Evolutionary conservation across 345 rosid genomes (phyloP), one percentile per base, ranked within the genome.

Genomic region (Salix caprea): DNA sequence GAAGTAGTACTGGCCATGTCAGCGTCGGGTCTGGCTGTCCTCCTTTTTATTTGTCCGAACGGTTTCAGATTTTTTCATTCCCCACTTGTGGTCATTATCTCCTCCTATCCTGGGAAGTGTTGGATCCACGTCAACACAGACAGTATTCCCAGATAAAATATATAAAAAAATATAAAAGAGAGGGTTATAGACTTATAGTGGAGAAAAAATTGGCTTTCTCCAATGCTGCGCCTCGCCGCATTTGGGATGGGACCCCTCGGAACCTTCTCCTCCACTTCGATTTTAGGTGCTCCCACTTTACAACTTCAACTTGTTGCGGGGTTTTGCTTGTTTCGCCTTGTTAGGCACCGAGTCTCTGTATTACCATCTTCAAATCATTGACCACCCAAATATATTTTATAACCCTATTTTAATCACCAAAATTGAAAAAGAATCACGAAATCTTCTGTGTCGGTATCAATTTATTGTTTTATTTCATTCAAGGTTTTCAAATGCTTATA

Each of bases 151-250:
- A 21, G 60, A 54, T 21, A 2, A 21, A 7, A 21, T 46, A 3
- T 3, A 14, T 14, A 13, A 19, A 21, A 19, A 6, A 54, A 18
- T 18, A 50, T 40, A 3, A 44, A 44, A 13, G 50, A 3, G 4
- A 13, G 50, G 16, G 13, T 54, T 21, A 0, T n/a, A n/a, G n/a
- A n/a, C n/a, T n/a, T n/a, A n/a, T 19, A 19, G 11, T 6, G 60
- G 60, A 54, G 60, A 19, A 54, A 18, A 18, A 19, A 6, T 2
- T 52, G 60, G 60, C 24, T 52, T 19, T 52, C 9, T 19, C 4
- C 50, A 44, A 18, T 52, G 58, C n/a, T 75, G 85, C 84, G 85
- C 67, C 81, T 77, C 89, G 85, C 87, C 87, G 85, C 85, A 85
- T 85, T 81, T 81, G 70, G 16, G 5, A 4, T 69, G 77, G 84